Percentiles rank a stretch among this genome's conserved stretches.
phyloP scores from a whole-genome alignment of 225 moss, liverwort and hornwort species.

The Physcomitrium patens region DNA sequence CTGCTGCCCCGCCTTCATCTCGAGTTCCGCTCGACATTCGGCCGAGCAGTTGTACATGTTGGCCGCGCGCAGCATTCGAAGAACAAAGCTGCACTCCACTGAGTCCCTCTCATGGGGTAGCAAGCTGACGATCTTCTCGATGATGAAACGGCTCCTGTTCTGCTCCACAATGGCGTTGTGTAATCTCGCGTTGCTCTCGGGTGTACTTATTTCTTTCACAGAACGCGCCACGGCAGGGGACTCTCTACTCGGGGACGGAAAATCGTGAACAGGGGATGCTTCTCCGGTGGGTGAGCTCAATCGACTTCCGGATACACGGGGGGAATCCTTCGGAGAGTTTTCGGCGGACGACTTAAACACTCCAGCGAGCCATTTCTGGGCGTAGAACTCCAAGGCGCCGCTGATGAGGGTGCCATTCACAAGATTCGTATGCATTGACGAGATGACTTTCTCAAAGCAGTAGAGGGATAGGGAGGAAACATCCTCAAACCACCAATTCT shows the following conservation, averaged over 20 bases:
- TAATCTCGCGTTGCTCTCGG: constrained; percentile 1
- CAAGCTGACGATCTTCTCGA: constrained; percentile 67
- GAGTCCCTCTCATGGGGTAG: constrained; percentile 64
- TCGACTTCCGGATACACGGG: constrained; percentile 23
- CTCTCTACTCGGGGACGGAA: background rate
- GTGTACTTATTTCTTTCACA: too few species aligned
- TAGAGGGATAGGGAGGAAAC: constrained; percentile 54
- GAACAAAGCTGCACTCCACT: constrained; percentile 65
- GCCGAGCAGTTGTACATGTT: constrained; percentile 59
- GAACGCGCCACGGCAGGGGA: too few species aligned
- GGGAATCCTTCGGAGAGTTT: background rate
- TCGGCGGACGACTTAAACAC: constrained; percentile 45
- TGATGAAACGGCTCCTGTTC: constrained; percentile 48
- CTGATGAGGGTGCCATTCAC: constrained; percentile 68
- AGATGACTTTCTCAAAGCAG: constrained; percentile 68
- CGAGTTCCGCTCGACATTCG: constrained; percentile 60
- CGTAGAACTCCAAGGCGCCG: constrained; percentile 65
- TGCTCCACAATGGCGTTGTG: constrained; percentile 44
- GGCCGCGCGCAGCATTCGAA: constrained; percentile 69
- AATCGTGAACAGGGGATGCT: constrained; percentile 24
- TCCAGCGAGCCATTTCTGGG: constrained; percentile 73
- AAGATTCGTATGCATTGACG: constrained; percentile 59
- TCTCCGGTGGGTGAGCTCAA: constrained; percentile 30
- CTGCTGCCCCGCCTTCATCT: constrained; percentile 68
- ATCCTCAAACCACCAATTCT: constrained; percentile 87